phyloP scores from a whole-genome alignment of 78 protist genomes.

The Chrysochromulina tobinii region DNA sequence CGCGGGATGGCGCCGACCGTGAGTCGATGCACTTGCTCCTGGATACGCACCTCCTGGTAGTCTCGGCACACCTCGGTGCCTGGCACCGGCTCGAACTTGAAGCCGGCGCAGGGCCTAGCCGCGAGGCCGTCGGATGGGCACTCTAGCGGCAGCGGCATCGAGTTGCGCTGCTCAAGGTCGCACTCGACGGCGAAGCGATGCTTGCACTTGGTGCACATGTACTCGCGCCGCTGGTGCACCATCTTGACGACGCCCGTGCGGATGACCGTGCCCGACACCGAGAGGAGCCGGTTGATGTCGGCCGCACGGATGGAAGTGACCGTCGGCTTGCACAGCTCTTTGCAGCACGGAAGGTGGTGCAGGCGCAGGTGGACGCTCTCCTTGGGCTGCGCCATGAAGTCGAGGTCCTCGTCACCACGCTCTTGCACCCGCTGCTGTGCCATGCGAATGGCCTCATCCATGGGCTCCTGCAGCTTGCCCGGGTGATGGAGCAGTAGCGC shows the following conservation, averaged over 20 bases:
- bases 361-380: neutral
- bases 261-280: neutral
- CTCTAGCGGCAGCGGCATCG: neutral
- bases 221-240: neutral
- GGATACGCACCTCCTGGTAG: conserved; percentile 15
- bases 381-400: too few species aligned
- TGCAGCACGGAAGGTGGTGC: neutral
- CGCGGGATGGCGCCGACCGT: neutral
- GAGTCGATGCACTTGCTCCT: conserved; percentile 19
- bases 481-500: too few species aligned
- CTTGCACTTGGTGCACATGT: neutral
- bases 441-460: too few species aligned
- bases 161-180: neutral
- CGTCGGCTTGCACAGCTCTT: neutral
- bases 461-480: too few species aligned
- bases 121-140: neutral
- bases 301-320: neutral
- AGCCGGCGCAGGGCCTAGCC: neutral
- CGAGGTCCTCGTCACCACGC: too few species aligned
- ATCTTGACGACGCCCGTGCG: neutral
- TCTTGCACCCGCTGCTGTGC: too few species aligned
- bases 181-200: too few species aligned
- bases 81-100: neutral
- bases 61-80: conserved; percentile 14
- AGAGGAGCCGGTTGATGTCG: neutral